Base-by-base conservation (phyloP, 257 asterid genomes). In the Salvia miltiorrhiza region DNA sequence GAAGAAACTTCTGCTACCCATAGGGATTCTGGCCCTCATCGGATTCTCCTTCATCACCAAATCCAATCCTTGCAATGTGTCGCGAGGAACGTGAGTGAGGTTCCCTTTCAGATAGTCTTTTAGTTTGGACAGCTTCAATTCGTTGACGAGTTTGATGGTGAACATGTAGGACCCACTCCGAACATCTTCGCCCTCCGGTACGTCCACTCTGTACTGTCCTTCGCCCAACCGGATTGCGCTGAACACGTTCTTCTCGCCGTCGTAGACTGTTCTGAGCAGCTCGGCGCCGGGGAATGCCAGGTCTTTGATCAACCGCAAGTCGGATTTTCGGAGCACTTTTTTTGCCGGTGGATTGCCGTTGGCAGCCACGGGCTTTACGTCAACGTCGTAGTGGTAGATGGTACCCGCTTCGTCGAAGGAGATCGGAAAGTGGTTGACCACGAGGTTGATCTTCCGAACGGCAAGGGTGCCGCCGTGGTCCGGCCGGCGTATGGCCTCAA, bases 1-100 rank as follows among this genome's bases (percentile, higher is more conserved):
- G 75, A 73, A 88, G 61, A 79, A 86, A 68, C 80, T 70, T 21
- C 84, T 71, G 11, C 86, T 74, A 7, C 94, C 97, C 24, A 73
- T 75, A 14, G 39, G 1, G 3, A 80, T 73, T 60, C 89, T 73
- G 28, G 0, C 44, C 56, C 76, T 82, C 4, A 77, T 39, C 49
- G 94, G 97, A 60, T 90, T 90, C 39, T 86, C 93, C 69, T 87
- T 87, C 88, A 90, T 77, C 1, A 88, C 90, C 77, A 84, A 45
- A 59, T 83, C 97, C 90, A 90, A 74, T n/a, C 84, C 90, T 16
- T 87, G 93, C 26, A 87, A 76, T 67, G 70, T 70, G 66, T 83
- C 85, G 41, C 90, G 97, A 65, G 97, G 96, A 43, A 70, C 56
- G 8, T 48, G 4, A 0, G 84, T 10, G 30, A 71, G 57, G 4